Conservation (phyloP, 208 protist genomes). For the Trypanosoma lewisi region DNA sequence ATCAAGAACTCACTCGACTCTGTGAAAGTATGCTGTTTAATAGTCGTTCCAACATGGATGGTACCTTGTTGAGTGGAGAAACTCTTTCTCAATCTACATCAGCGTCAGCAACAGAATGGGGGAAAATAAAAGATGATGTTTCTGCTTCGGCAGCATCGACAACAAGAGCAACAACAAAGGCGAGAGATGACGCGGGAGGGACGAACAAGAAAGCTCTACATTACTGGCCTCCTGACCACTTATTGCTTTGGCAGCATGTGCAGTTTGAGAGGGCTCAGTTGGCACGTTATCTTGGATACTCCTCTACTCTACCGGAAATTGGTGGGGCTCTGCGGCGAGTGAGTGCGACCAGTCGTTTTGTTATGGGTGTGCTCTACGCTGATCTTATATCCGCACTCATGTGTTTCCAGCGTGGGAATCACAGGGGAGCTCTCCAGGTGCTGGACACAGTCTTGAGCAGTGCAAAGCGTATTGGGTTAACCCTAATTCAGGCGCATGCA, state of each 20-base stretch:
- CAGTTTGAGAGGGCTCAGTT: conserved; percentile 58
- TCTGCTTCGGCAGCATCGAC: not conserved
- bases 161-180: not conserved
- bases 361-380: conserved; percentile 58
- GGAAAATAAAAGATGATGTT: not conserved
- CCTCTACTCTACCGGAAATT: conserved; percentile 25
- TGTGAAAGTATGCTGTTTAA: conserved; percentile 28
- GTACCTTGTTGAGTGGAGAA: not conserved
- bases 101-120: not conserved
- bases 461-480: conserved; percentile 45
- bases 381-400: conserved; percentile 48
- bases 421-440: conserved; percentile 30
- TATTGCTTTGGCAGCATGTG: conserved; percentile 58
- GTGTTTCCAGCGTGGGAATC: conserved; percentile 34
- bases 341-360: conserved; percentile 46
- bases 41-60: conserved; percentile 6
- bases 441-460: conserved; percentile 29
- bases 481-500: conserved; percentile 14
- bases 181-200: not conserved
- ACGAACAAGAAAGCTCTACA: conserved; percentile 1
- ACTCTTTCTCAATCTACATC: not conserved
- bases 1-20: conserved; percentile 46
- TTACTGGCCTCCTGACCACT: conserved; percentile 72
- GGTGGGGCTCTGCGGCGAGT: conserved; percentile 34
- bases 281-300: conserved; percentile 55